Evolutionary conservation across 345 rosid genomes (phyloP), one percentile per base, ranked within the genome.

Genomic region (Citrus unshiu): DNA sequence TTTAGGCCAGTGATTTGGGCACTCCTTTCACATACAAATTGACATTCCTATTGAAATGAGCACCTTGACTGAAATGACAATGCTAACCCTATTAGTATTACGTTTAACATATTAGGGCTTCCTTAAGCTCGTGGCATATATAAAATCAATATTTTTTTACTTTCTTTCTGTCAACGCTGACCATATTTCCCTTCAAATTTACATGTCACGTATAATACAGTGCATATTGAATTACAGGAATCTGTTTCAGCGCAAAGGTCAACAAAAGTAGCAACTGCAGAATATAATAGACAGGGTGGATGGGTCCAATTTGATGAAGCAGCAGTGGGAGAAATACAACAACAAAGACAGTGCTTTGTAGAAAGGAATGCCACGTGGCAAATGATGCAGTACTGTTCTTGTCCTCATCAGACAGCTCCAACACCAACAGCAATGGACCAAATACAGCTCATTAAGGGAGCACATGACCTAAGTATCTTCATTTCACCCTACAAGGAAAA

Each of bases 311-410:
- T 84, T 60, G 90, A 85, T 24, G 90, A 84, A 71, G 73, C 22
- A 18, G 22, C 58, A 16, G 58, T 2, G 22, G 70, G 79, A 29
- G 91, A 83, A 79, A 75, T 82, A 61, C 81, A 83, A 61, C 81
- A 83, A 43, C 80, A 75, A 7, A 85, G 82, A 70, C 83, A 75
- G 56, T 82, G 39, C 86, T 77, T 86, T 56, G 61, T 78, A 7
- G 89, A 76, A 75, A 90, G 85, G 90, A 91, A 90, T 81, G 84
- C 85, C 87, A 85, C 89, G 85, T 91, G 92, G 96, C 94, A 88
- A 69, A 86, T 82, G 92, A 83, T 83, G 90, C 93, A 86, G 68
- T 51, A 19, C 32, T 29, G 68, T 73, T 16, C 74, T 18, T 32
- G 84, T 27, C 39, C 71, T 83, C 59, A 80, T 68, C 81, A 46